Evolutionary conservation across 192 early-diverging fungal genomes (phyloP).

Genomic region (Backusella macrospora): DNA sequence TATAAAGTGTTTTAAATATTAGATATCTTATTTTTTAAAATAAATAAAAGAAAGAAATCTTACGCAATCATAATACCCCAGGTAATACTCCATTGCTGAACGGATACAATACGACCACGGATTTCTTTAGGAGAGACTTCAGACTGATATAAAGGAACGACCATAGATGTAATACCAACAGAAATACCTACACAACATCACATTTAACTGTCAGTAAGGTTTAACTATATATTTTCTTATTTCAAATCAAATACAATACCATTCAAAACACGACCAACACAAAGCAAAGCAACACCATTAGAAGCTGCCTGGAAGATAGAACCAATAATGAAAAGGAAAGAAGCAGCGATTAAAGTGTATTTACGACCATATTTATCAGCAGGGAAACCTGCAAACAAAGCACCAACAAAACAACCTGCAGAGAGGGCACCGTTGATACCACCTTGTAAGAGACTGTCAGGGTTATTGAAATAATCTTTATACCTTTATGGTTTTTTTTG

Average conservation of each 20-base stretch:
- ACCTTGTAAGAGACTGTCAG: conserved; percentile 56
- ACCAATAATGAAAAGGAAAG: conserved; percentile 72
- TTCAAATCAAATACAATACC: conserved; percentile 45
- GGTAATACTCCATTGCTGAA: conserved; percentile 95
- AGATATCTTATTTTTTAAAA: conserved; percentile 39
- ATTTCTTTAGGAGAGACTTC: conserved; percentile 83
- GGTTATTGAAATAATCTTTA: conserved; percentile 58
- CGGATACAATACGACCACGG: conserved; percentile 82
- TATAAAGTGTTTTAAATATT: conserved; percentile 25
- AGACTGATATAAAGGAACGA: conserved; percentile 73
- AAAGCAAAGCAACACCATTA: conserved; percentile 62
- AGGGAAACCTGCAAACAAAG: conserved; percentile 65
- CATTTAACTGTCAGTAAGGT: neutral
- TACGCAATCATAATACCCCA: conserved; percentile 73
- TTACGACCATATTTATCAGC: conserved; percentile 74
- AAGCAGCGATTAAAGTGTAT: conserved; percentile 66
- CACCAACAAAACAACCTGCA: conserved; percentile 76
- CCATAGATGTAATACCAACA: conserved; percentile 78
- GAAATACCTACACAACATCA: conserved; percentile 45
- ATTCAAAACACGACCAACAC: conserved; percentile 77
- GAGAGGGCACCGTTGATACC: conserved; percentile 69
- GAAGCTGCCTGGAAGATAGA: conserved; percentile 70
- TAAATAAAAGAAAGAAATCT: conserved; percentile 20
- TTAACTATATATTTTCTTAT: neutral
- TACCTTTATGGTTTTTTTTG: conserved; percentile 37